phyloP scores from a whole-genome alignment of 2,329 filamentous ascomycete species.

The Aspergillus pseudoglaucus region DNA sequence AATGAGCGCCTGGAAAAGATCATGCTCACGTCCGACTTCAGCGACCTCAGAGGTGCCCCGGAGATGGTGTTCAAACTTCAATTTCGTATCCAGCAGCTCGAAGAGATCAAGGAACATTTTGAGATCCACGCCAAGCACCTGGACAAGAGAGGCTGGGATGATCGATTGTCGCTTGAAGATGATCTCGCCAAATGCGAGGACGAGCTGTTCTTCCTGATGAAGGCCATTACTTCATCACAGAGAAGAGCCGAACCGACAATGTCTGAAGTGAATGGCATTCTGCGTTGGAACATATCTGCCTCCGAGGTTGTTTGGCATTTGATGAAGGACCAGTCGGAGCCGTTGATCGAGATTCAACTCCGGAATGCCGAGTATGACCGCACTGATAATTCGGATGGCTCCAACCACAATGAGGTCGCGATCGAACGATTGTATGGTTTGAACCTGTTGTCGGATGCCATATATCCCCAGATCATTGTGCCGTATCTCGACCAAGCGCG shows the following conservation, averaged over 20 bases:
- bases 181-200: constrained; percentile 88
- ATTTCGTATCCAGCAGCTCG: constrained; percentile 83
- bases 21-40: constrained; percentile 97
- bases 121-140: constrained; percentile 83
- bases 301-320: constrained; percentile 97
- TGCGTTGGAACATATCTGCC: constrained; percentile 91
- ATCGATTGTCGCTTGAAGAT: constrained; percentile 78
- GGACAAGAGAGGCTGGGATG: constrained; percentile 85
- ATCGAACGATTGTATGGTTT: constrained; percentile 82
- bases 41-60: constrained; percentile 85
- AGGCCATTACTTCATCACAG: constrained; percentile 95
- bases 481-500: constrained; percentile 69
- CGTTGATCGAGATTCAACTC: constrained; percentile 86
- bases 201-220: constrained; percentile 99
- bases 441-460: constrained; percentile 81
- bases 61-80: constrained; percentile 89
- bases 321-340: constrained; percentile 77
- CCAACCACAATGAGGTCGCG: constrained; percentile 86
- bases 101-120: constrained; percentile 95
- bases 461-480: constrained; percentile 93
- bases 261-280: constrained; percentile 66
- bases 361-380: constrained; percentile 88
- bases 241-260: constrained; percentile 64
- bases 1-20: constrained; percentile 96
- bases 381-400: constrained; percentile 94